A percentile compares a stretch with the other conserved stretches of the same genome.
Conservation (phyloP, 495 filamentous ascomycete genomes). For the Friedmanniomyces simplex region DNA sequence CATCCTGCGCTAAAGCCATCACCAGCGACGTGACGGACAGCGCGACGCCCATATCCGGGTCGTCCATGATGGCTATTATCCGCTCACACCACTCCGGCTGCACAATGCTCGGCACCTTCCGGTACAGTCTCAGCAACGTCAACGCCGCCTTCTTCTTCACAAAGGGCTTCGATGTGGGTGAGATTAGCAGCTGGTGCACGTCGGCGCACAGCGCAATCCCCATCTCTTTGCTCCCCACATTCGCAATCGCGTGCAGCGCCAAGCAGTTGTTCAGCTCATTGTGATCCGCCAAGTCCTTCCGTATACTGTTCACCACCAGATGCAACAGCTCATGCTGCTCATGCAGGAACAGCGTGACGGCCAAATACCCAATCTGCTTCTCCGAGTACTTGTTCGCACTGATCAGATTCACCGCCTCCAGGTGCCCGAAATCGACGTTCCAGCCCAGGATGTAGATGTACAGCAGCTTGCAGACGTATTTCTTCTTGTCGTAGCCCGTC, state of each 20-base stretch:
- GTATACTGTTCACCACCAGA: slow-evolving; percentile 94
- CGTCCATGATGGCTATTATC: slow-evolving; percentile 98
- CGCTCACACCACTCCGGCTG: slow-evolving; percentile 94
- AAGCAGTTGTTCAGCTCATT: slow-evolving; percentile 97
- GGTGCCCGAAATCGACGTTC: slow-evolving; percentile 98
- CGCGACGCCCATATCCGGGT: slow-evolving; percentile 86
- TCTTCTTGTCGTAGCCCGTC: slow-evolving; percentile 92
- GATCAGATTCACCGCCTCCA: slow-evolving; percentile 95
- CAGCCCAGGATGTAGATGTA: slow-evolving; percentile 99
- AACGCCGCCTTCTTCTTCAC: slow-evolving; percentile 99
- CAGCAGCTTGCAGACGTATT: slow-evolving; percentile 99
- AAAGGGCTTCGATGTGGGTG: slow-evolving; percentile 92
- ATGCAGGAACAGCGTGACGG: slow-evolving; percentile 93
- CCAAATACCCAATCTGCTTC: slow-evolving; percentile 98
- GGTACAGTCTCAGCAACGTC: slow-evolving; percentile 88
- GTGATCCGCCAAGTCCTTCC: slow-evolving; percentile 87
- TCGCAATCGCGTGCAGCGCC: slow-evolving; percentile 97
- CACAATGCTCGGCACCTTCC: slow-evolving; percentile 86
- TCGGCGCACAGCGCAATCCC: slow-evolving; percentile 87
- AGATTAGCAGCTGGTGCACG: slow-evolving; percentile 90
- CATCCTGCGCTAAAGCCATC: slow-evolving; percentile 90
- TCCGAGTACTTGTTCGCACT: slow-evolving; percentile 96
- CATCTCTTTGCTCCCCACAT: slow-evolving; percentile 94
- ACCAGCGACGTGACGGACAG: slow-evolving; percentile 93
- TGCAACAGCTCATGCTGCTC: slow-evolving; percentile 94